Base-by-base conservation (phyloP, 2,329 filamentous ascomycete genomes). In the Byssochlamys sp. region DNA sequence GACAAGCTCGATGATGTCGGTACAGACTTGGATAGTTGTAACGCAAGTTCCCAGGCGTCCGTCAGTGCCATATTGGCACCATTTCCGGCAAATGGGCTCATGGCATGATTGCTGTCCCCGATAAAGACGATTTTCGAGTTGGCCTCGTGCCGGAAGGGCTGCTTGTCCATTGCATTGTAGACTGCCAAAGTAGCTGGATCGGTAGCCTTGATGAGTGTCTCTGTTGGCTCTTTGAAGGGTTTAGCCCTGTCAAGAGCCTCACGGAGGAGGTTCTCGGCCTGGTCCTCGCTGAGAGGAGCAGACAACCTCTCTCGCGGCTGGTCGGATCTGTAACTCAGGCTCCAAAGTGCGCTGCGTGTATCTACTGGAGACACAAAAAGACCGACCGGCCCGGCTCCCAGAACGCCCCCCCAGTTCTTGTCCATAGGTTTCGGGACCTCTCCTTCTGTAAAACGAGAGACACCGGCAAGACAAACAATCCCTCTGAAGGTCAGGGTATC, bases 31-130 rank as follows among this genome's bases (percentile, higher is more conserved):
- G 57, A 75, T 52, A 80, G 59, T 50, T 75, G 66, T 54, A 74
- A 67, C 2, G 75, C 78, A n/a, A 79, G 66, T 53, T 79, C 75
- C 71, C 73, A 78, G 0, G 69, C 78, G 61, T 81, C 78, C 55
- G 70, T 73, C 27, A 80, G 58, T 2, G 77, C 78, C 58, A 80
- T 62, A 60, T 79, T 80, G 0, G 77, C 78, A 0, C 79, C 79
- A 57, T 73, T 77, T 0, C 79, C 77, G 4, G 78, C 75, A 65
- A 80, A 81, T 0, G 78, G 76, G 55, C 71, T 78, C 4, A 80
- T 69, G 1, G 78, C 78, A 62, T 81, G 79, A 59, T 81, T 81
- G 56, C 71, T 71, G 61, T 81, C 78, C 10, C 79, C 79, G 25
- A 81, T 75, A 54, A 78, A 81, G 9, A 81, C 63, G 6, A 77